Percentiles rank a stretch among this genome's conserved stretches.
These are phyloP conservation scores for Populus simonii DNA, from an alignment of 345 rosid genomes.

Conservation along the genomic window DNA sequence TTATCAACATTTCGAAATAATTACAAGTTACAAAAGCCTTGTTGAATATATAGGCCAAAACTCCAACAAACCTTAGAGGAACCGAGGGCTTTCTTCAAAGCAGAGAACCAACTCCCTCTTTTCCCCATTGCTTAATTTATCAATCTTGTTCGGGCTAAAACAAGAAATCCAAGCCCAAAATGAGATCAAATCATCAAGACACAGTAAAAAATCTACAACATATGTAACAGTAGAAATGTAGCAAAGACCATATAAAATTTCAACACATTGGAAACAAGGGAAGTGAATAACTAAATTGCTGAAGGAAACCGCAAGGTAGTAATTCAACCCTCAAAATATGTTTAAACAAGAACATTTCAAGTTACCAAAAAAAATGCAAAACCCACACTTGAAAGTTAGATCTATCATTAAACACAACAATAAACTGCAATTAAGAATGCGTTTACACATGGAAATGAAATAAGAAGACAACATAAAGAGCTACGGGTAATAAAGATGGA, in stretches of 20 bases:
- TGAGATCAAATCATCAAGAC: background rate
- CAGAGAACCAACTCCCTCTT: conserved; percentile 67
- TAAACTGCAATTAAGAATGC: background rate
- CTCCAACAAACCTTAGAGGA: conserved; percentile 44
- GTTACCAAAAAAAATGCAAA: background rate
- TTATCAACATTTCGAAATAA: background rate
- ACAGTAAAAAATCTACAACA: background rate
- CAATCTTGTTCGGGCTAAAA: conserved; percentile 26
- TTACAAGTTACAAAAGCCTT: background rate
- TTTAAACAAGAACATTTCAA: background rate
- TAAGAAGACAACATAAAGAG: background rate
- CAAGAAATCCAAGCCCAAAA: conserved; percentile 15
- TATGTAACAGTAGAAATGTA: background rate
- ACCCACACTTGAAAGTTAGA: background rate
- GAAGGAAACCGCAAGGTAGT: background rate
- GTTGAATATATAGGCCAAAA: background rate
- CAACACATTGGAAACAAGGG: background rate
- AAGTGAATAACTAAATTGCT: background rate
- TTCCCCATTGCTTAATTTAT: conserved; percentile 60
- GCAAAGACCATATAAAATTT: background rate
- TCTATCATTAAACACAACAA: background rate
- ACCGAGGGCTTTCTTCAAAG: conserved; percentile 66
- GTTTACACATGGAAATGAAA: conserved; percentile 2
- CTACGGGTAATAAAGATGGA: conserved; percentile 1
- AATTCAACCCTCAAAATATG: background rate